Conservation (phyloP, 768 basidiomycete species). For the Tulasnella sp. region DNA sequence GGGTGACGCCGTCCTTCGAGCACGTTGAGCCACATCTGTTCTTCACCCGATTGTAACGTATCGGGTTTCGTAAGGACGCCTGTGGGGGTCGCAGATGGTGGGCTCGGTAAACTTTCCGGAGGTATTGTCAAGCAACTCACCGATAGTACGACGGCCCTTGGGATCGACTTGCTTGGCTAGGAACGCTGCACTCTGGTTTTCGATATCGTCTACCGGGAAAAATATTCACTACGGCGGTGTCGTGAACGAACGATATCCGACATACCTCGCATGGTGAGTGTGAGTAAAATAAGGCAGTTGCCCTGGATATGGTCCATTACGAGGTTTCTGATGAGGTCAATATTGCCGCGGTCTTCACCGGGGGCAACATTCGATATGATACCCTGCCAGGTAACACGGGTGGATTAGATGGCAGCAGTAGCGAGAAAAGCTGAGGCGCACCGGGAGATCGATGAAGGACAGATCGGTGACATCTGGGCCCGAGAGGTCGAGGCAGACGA, state of each 20-base stretch:
- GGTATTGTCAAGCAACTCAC: constrained; percentile 25
- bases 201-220: constrained; percentile 42
- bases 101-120: neutral
- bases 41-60: constrained; percentile 34
- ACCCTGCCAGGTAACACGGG: constrained; percentile 24
- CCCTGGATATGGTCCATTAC: constrained; percentile 36
- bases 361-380: constrained; percentile 44
- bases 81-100: constrained; percentile 23
- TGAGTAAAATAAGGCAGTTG: constrained; percentile 51
- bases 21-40: constrained; percentile 36
- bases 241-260: neutral
- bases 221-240: neutral
- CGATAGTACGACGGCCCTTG: constrained; percentile 47
- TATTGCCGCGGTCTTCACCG: constrained; percentile 29
- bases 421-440: neutral
- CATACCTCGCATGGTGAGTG: constrained; percentile 52
- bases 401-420: constrained; percentile 15
- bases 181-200: constrained; percentile 46
- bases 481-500: constrained; percentile 35
- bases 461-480: constrained; percentile 32
- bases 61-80: constrained; percentile 66
- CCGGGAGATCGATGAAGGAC: constrained; percentile 24
- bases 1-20: constrained; percentile 35
- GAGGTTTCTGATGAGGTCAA: constrained; percentile 34
- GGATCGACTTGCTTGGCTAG: constrained; percentile 45